Percentiles rank a stretch among this genome's conserved stretches.
Conservation (phyloP, 345 rosid genomes). For the Kernera saxatilis region DNA sequence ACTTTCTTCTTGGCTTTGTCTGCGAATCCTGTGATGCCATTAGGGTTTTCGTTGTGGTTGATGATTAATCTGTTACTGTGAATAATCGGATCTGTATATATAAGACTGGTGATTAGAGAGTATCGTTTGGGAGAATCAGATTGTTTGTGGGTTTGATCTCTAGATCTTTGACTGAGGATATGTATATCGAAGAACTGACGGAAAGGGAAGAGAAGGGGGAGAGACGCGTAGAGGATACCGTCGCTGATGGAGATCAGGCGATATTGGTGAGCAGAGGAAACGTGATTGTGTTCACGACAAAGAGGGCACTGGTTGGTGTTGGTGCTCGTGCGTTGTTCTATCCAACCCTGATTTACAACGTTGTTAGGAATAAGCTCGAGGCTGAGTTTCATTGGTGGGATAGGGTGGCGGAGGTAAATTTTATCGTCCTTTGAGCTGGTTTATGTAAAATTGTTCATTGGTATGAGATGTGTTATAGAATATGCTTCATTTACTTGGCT, state of each 20-base stretch:
- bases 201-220: constrained; percentile 31
- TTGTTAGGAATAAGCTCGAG: constrained; percentile 85
- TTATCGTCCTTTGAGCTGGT: background rate
- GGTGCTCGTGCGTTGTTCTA: constrained; percentile 94
- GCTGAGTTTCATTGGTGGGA: constrained; percentile 98
- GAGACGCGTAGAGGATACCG: constrained; percentile 24
- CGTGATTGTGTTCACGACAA: constrained; percentile 37
- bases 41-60: constrained; percentile 28
- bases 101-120: constrained; percentile 12
- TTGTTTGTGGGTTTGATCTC: constrained; percentile 20
- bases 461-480: background rate
- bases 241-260: constrained; percentile 23
- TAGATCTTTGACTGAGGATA: constrained; percentile 37
- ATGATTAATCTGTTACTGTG: background rate
- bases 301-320: constrained; percentile 76
- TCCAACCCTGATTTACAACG: constrained; percentile 85
- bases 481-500: no score
- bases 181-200: constrained; percentile 82
- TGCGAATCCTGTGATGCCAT: constrained; percentile 15
- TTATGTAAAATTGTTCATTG: background rate
- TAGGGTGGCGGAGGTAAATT: constrained; percentile 69
- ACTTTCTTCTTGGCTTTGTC: constrained; percentile 30
- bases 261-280: constrained; percentile 23
- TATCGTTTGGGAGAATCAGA: constrained; percentile 12
- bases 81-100: constrained; percentile 14